Evolutionary conservation across 2,329 filamentous ascomycete species (phyloP), one percentile per base, ranked within the genome.

Genomic region (Rhexocercosporidium sp.): DNA sequence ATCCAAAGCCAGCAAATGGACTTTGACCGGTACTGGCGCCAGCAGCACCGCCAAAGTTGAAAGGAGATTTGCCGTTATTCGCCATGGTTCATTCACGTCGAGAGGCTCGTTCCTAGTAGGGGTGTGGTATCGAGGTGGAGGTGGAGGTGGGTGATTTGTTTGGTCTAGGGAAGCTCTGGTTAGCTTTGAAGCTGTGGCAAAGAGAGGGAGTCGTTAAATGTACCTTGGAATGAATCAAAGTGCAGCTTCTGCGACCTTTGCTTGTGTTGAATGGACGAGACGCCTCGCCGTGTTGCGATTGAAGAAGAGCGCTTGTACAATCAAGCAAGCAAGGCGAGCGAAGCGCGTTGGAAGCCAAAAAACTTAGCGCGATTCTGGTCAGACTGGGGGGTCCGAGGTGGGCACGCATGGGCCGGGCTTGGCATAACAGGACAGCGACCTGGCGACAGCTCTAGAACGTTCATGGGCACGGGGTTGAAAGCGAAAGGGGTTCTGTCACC

Each of bases 11-110:
- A 34, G 78, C 77, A 72, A 81, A 80, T 46, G 80, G 67, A 59
- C 75, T 65, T 70, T 47, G 70, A 59, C 29, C 67, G 31, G 25
- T 65, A 37, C 71, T 64, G 59, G 49, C 64, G 27, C 72, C 71
- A 41, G 62, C 65, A 18, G 67, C 44, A 59, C 31, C 51, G 51
- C 78, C 77, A 67, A 81, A 81, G 66, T 41, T 74, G 64, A 79
- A 76, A 37, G 78, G 14, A 3, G 59, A 25, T 56, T 63, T 54
- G 7, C 61, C 47, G 49, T 63, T 56, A 27, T 63, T 63, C 47
- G 61, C 34, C 61, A 63, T 63, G 34, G 3, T 31, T 37, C 12
- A 18, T 34, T 39, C 11, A 39, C n/a, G 41, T 46, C 11, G 20
- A 16, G 47, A 27, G 22, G 46, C 29, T 39, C 29, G 44, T 62